Evolutionary conservation across 441 rosid species (phyloP), one percentile per base, ranked within the genome.

Genomic region (Erysimum cheiri): DNA sequence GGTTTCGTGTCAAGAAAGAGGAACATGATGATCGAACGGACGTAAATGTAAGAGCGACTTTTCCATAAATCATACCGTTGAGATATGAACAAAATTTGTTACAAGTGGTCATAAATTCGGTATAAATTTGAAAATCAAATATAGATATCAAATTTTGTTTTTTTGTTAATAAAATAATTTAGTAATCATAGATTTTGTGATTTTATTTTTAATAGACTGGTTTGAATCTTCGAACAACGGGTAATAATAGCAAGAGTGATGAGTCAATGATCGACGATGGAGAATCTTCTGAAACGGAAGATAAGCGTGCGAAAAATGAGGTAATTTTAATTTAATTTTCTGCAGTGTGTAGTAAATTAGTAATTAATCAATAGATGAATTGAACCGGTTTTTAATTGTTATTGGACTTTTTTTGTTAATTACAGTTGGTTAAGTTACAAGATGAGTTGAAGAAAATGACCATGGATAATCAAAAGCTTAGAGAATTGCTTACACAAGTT

Each of bases 261-360:
- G 87, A 87, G 66, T 92, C 97, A 15, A 86, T 84, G 39, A 90
- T 92, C 46, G 96, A 88, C 50, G 92, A 90, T 71, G 93, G 91
- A 13, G 69, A 78, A 1, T 94, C 94, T 13, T 83, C 92, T 0
- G 85, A 85, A 32, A 65, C 68, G 64, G 91, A 86, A 74, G 82
- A 86, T 5, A 84, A 79, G 46, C 71, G 88, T 81, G 75, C 84
- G 3, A 84, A 83, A 54, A 78, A 4, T 63, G 94, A 87, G 96
- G 98, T 94, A 67, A 70, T 17, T 47, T 47, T 41, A 54, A 15
- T 3, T 15, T 13, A 1, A 33, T 5, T 37, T 29, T 19, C 22
- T 28, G 31, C 17, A 13, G 0, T 17, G 1, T 22, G 7, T 36
- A 47, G 10, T 12, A 52, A 22, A 22, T 22, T 22, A 22, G 24